These are phyloP conservation scores for Piromyces sp. DNA, from an alignment of 192 early-diverging fungal genomes.

Conservation along the genomic window DNA sequence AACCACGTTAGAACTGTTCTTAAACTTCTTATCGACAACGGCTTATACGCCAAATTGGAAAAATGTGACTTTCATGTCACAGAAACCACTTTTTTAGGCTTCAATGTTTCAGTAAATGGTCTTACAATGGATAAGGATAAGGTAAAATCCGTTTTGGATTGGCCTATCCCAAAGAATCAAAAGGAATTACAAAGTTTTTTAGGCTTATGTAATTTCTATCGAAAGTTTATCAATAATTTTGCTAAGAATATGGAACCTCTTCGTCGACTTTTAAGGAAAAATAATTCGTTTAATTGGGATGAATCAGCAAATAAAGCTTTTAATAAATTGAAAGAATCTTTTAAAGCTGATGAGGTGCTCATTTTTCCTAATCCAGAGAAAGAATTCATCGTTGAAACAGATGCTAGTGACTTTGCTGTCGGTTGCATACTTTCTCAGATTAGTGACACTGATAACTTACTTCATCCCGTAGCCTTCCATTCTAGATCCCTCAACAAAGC, in stretches of 20 bases:
- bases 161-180: conserved; percentile 1
- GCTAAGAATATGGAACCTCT: conserved; percentile 6
- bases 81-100: conserved; percentile 2
- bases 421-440: too few species aligned
- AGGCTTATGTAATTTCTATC: conserved; percentile 15
- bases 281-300: not conserved
- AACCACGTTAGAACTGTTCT: conserved; percentile 6
- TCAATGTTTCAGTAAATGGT: conserved; percentile 12
- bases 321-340: conserved; percentile 5
- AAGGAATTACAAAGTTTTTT: conserved; percentile 6
- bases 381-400: conserved; percentile 10
- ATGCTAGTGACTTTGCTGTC: conserved; percentile 11
- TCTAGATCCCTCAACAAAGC: too few species aligned
- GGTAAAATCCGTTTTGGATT: conserved; percentile 9
- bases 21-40: conserved; percentile 6
- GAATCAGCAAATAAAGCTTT: conserved; percentile 3
- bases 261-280: conserved; percentile 2
- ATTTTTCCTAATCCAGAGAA: conserved; percentile 6
- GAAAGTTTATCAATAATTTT: conserved; percentile 9
- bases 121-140: conserved; percentile 12
- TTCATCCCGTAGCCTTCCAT: too few species aligned
- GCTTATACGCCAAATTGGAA: conserved; percentile 13
- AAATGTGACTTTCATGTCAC: conserved; percentile 12
- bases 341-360: conserved; percentile 14
- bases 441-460: too few species aligned